Conservation (phyloP, 2,329 filamentous ascomycete species). For the Tolypocladium tundrense region DNA sequence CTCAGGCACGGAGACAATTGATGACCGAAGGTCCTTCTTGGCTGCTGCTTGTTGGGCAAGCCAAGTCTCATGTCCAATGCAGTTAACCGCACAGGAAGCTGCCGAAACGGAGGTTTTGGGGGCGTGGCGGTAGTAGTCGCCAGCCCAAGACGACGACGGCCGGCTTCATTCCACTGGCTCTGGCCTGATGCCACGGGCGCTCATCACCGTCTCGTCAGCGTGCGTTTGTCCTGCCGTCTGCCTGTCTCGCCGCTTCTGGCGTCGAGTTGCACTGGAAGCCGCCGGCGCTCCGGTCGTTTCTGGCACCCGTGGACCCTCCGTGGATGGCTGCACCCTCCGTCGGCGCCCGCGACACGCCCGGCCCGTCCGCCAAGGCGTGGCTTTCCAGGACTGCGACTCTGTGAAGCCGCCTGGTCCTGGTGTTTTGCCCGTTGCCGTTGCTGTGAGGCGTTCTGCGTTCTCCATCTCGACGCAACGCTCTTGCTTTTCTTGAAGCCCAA, state of each 20-base stretch:
- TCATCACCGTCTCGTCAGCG: no score
- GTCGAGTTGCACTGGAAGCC: no score
- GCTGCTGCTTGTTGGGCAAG: background rate
- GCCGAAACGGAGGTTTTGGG: background rate
- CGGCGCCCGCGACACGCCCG: background rate
- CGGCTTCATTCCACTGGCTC: no score
- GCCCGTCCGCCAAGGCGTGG: background rate
- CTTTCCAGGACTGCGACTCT: background rate
- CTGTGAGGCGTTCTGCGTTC: no score
- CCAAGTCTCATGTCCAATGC: background rate
- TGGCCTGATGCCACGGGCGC: no score
- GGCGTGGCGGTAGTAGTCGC: background rate
- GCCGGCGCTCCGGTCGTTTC: background rate
- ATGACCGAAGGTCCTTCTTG: background rate
- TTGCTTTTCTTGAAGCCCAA: background rate
- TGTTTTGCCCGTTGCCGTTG: background rate
- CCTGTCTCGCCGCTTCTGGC: no score
- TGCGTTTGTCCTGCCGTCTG: no score
- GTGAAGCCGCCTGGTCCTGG: background rate
- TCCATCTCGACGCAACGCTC: background rate
- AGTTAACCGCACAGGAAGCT: background rate
- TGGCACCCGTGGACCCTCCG: no score
- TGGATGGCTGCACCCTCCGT: background rate
- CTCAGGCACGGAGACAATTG: background rate
- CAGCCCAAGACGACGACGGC: background rate